Conservation (phyloP, 139 green algal species). For the Diplosphaera chodatii region DNA sequence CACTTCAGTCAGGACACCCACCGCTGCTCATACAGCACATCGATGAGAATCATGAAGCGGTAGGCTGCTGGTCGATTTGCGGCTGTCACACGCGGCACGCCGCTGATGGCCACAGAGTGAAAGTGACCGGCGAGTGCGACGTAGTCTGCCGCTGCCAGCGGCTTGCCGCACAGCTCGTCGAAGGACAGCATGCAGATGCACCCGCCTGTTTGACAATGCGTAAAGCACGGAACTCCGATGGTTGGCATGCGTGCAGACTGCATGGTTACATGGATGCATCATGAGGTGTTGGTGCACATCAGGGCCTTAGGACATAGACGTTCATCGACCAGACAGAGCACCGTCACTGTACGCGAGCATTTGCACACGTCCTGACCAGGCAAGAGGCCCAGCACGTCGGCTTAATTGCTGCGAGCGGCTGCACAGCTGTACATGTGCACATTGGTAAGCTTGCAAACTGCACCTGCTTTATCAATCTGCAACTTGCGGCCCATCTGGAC, state of each 20-base stretch:
- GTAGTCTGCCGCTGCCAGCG: slow-evolving; percentile 84
- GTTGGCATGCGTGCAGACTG: no score
- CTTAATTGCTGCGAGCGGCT: not conserved
- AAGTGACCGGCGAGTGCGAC: slow-evolving; percentile 64
- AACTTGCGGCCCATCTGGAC: slow-evolving; percentile 79
- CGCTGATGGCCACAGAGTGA: slow-evolving; percentile 72
- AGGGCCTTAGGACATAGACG: not conserved
- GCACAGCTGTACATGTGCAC: no score
- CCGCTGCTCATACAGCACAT: slow-evolving; percentile 91
- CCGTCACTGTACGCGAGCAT: not conserved
- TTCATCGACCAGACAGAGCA: not conserved
- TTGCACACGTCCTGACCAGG: not conserved
- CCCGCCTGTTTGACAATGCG: slow-evolving; percentile 44
- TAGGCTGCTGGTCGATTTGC: slow-evolving; percentile 60
- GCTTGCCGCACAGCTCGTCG: slow-evolving; percentile 72
- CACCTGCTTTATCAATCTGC: slow-evolving; percentile 53
- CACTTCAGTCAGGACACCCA: slow-evolving; percentile 8
- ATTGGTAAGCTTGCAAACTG: no score
- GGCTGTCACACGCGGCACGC: slow-evolving; percentile 69
- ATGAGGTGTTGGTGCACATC: not conserved
- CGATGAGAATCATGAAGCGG: slow-evolving; percentile 90
- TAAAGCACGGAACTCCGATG: no score
- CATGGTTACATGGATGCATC: no score
- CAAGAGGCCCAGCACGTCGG: not conserved
- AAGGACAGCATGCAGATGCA: slow-evolving; percentile 69